These are phyloP conservation scores for Tremella yokohamensis DNA, from an alignment of 768 basidiomycete genomes.

Conservation along the genomic window DNA sequence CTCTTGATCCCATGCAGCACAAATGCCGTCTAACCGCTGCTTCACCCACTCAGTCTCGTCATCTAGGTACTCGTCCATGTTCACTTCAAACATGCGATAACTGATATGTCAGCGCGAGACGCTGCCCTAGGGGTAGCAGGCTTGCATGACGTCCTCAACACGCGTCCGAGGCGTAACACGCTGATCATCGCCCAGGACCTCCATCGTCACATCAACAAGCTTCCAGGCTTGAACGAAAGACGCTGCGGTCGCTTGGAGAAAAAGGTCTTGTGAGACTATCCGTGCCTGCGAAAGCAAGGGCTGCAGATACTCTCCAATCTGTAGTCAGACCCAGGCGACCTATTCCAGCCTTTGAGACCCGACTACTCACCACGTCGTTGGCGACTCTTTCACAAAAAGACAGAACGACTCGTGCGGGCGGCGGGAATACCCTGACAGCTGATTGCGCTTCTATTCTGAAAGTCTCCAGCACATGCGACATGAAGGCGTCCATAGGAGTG, in stretches of 20 bases:
- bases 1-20: conserved; percentile 69
- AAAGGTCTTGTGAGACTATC: conserved; percentile 64
- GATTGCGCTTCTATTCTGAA: conserved; percentile 71
- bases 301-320: conserved; percentile 84
- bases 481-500: conserved; percentile 89
- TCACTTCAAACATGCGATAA: conserved; percentile 88
- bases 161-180: conserved; percentile 16
- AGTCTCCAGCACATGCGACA: conserved; percentile 63
- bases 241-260: conserved; percentile 81
- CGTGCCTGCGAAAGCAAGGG: conserved; percentile 73
- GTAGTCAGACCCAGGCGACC: neutral
- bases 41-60: conserved; percentile 86
- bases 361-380: conserved; percentile 62
- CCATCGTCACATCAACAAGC: conserved; percentile 71
- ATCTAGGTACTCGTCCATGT: conserved; percentile 97
- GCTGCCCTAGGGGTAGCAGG: conserved; percentile 19
- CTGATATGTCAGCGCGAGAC: conserved; percentile 52
- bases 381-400: conserved; percentile 81
- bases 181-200: conserved; percentile 53
- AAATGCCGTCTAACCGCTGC: conserved; percentile 67
- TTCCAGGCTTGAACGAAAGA: conserved; percentile 83
- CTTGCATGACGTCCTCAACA: conserved; percentile 80
- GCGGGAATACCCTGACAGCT: conserved; percentile 83
- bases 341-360: neutral
- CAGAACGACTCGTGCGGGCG: conserved; percentile 68